Evolutionary conservation across 2,329 filamentous ascomycete genomes (phyloP), one percentile per base, ranked within the genome.

Genomic region (Colletotrichum sidae): DNA sequence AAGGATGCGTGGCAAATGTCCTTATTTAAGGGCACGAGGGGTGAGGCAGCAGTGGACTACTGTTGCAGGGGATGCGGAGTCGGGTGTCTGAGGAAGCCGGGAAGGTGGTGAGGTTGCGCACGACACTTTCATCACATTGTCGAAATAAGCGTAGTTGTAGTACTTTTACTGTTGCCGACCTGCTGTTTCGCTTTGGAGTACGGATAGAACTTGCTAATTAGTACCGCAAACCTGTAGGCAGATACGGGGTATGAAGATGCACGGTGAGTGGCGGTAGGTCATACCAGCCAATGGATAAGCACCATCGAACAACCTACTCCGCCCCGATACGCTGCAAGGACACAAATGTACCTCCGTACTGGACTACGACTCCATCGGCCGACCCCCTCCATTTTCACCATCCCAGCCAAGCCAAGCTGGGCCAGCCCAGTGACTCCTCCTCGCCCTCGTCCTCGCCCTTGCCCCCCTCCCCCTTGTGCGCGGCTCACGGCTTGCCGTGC

Each of bases 221-320:
- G 25, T 25, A 25, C 25, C 25, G 25, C 25, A 25, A 25, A 5
- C 25, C 25, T 4, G 25, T 25, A 25, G 25, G 25, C 25, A 25
- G 25, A 4, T 25, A 15, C 42, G 6, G 42, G 13, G 12, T 44
- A 7, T 8, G 17, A n/a, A 17, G 11, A 11, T 10, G 25, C 25
- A 25, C 25, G 25, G 25, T 25, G 25, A 25, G 25, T 25, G 25
- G 25, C 25, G 4, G 25, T 25, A 25, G 17, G 39, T 3, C 13
- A 6, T 8, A 6, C 11, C 15, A 17, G 6, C 64, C 64, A 65
- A 67, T 67, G 17, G 64, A 67, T 65, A 65, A 49, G 56, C 57
- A 6, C 10, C 34, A 45, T 25, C 46, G 50, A 38, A 39, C 15
- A 45, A 50, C 15, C 45, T 10, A 35, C 37, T 50, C 38, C 49